Percentiles rank a stretch among this genome's conserved stretches.
These are phyloP conservation scores for Postia placenta DNA, from an alignment of 768 basidiomycete species.

Conservation along the genomic window DNA sequence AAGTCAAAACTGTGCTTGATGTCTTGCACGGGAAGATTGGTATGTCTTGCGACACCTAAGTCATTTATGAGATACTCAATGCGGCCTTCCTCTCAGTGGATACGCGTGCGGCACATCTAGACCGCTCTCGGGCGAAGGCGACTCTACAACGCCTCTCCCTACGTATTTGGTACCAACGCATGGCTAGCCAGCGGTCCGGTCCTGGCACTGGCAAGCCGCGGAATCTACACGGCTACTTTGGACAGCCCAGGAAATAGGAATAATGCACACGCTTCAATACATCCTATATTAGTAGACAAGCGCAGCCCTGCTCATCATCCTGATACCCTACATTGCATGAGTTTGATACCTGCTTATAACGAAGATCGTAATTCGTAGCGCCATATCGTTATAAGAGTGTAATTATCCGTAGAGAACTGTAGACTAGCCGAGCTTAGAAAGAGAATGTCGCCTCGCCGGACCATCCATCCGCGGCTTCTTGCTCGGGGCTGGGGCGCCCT, in stretches of 20 bases:
- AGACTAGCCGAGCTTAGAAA: background rate
- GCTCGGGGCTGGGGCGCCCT: background rate
- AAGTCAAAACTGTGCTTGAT: constrained; percentile 44
- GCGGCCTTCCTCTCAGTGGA: constrained; percentile 58
- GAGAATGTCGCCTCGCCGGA: background rate
- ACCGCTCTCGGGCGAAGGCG: constrained; percentile 70
- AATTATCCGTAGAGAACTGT: background rate
- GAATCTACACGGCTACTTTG: constrained; percentile 10
- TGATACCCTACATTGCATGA: background rate
- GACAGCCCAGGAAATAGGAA: background rate
- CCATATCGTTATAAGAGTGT: background rate
- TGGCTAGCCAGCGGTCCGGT: constrained; percentile 23
- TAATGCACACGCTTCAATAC: too few species aligned
- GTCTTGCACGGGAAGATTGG: constrained; percentile 55
- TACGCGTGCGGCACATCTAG: constrained; percentile 67
- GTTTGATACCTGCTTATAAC: background rate
- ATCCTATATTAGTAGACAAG: background rate
- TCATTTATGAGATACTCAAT: too few species aligned
- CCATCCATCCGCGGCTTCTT: background rate
- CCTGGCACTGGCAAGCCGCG: constrained; percentile 8
- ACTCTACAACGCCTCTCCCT: constrained; percentile 58
- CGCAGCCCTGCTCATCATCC: background rate
- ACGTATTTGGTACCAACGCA: constrained; percentile 58
- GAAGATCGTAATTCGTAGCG: background rate
- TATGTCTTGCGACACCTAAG: constrained; percentile 37